Percentiles rank a stretch among this genome's conserved stretches.
Conservation (phyloP, 257 asterid genomes). For the Solanum lignicaule region DNA sequence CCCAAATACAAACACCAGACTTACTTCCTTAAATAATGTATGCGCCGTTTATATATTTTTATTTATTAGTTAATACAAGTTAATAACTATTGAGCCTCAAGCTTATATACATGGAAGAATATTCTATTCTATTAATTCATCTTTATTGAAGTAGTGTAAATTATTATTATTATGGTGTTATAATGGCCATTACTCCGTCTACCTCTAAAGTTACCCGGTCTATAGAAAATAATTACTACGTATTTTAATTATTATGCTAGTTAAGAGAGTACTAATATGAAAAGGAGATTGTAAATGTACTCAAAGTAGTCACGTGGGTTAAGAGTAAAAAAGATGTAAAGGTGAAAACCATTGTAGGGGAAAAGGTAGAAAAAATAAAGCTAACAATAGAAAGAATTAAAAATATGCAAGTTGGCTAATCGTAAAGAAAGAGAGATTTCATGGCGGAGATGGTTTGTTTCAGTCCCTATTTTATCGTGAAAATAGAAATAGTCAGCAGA, state of each 20-base stretch:
- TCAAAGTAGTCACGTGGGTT: neutral
- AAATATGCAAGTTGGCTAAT: conserved; percentile 10
- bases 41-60: neutral
- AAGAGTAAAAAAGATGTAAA: neutral
- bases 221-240: neutral
- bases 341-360: neutral
- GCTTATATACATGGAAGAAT: neutral
- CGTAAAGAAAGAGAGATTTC: conserved; percentile 20
- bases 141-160: neutral
- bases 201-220: neutral
- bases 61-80: neutral
- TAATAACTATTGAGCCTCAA: neutral
- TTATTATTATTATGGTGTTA: neutral
- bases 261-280: neutral
- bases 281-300: neutral
- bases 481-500: conserved; percentile 8
- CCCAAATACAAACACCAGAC: neutral
- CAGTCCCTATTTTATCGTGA: neutral
- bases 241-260: neutral
- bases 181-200: conserved; percentile 3
- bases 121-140: neutral
- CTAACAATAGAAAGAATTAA: conserved; percentile 4
- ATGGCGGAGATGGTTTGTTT: neutral
- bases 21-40: neutral
- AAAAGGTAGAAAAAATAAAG: neutral